These are phyloP conservation scores for Crithidia fasciculata DNA, from an alignment of 208 protist species.

Conservation along the genomic window DNA sequence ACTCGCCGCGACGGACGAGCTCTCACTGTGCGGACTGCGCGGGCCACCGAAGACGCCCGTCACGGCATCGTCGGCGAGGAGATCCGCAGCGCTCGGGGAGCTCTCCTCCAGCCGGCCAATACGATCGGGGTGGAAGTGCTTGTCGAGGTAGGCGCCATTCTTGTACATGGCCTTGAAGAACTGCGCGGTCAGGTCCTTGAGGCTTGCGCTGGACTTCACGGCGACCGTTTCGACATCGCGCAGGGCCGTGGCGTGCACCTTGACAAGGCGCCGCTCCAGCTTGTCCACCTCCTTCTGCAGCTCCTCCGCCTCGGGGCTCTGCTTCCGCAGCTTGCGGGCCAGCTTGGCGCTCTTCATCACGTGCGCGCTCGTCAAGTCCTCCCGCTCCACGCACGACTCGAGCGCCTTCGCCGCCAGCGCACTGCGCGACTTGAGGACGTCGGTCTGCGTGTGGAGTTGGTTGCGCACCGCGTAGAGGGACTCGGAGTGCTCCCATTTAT, in stretches of 20 bases:
- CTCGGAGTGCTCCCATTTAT: constrained; percentile 20
- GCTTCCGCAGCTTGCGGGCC: neutral
- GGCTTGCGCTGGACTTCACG: constrained; percentile 3
- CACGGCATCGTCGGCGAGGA: neutral
- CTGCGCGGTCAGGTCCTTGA: constrained; percentile 6
- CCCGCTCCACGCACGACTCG: constrained; percentile 3
- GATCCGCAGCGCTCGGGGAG: neutral
- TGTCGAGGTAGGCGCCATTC: constrained; percentile 7
- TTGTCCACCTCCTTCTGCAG: constrained; percentile 17
- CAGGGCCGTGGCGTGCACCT: neutral
- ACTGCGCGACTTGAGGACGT: constrained; percentile 8
- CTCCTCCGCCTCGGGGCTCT: constrained; percentile 9
- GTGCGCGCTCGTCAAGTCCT: constrained; percentile 3
- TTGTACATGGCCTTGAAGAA: constrained; percentile 21
- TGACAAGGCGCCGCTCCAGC: neutral
- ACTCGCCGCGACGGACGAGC: constrained; percentile 14
- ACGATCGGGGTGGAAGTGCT: neutral
- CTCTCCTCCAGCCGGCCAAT: neutral
- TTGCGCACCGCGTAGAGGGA: constrained; percentile 14
- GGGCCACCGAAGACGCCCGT: neutral
- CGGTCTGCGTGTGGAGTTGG: constrained; percentile 15
- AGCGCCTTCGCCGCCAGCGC: constrained; percentile 8
- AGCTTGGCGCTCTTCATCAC: neutral
- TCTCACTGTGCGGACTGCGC: constrained; percentile 12
- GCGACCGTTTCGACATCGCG: constrained; percentile 3